A percentile compares a stretch with the other conserved stretches of the same genome.
phyloP scores from a whole-genome alignment of 2,329 filamentous ascomycete genomes.

The Monosporascus sp. region DNA sequence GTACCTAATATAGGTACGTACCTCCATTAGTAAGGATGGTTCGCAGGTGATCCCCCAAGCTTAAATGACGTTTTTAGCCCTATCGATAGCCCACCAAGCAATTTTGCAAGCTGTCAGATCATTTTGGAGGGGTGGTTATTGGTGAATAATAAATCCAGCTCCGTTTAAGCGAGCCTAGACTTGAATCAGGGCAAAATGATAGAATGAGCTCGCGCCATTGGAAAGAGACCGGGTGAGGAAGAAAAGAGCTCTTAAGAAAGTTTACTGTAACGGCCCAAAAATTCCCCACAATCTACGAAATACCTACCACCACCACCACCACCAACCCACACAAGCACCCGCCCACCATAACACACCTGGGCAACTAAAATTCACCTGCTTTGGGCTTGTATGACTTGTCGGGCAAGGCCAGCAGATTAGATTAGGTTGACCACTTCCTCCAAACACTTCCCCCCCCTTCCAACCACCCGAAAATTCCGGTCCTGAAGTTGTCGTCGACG shows the following conservation, averaged over 20 bases:
- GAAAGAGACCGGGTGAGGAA: neutral
- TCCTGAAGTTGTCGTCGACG: constrained; percentile 8
- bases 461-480: constrained; percentile 1
- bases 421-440: neutral
- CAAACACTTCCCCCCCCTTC: constrained; percentile 1
- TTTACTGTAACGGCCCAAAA: neutral
- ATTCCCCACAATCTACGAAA: neutral
- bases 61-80: neutral
- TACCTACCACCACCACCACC: neutral
- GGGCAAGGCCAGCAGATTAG: neutral
- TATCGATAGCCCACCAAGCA: neutral
- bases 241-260: neutral
- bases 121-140: neutral
- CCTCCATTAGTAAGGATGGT: too few species aligned
- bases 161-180: neutral
- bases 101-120: neutral
- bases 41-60: too few species aligned
- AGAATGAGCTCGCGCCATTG: neutral
- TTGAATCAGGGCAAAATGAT: neutral
- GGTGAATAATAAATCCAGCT: neutral
- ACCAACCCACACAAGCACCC: too few species aligned
- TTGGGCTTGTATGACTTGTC: too few species aligned
- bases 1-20: too few species aligned
- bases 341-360: too few species aligned
- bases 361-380: too few species aligned